Evolutionary conservation across 257 asterid species (phyloP).

Genomic region (Rauvolfia tetraphylla): DNA sequence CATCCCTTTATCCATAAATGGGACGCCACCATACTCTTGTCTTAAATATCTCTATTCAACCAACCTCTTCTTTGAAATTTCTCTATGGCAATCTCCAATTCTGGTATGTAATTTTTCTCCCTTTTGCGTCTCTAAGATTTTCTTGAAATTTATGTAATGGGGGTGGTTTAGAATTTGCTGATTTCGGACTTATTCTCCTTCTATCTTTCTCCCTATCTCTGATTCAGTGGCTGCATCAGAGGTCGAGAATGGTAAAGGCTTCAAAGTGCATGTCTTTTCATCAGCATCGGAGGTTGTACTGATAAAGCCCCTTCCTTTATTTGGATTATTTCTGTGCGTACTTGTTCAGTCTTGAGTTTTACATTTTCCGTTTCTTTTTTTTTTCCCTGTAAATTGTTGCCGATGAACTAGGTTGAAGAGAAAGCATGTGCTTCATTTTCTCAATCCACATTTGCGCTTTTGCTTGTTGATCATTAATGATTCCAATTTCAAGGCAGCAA

Average conservation of each 20-base stretch:
- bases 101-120: slow-evolving; percentile 26
- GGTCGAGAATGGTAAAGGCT: slow-evolving; percentile 39
- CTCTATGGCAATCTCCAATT: slow-evolving; percentile 46
- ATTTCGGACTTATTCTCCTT: background rate
- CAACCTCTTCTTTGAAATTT: slow-evolving; percentile 1
- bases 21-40: background rate
- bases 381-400: too few species aligned
- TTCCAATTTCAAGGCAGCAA: background rate
- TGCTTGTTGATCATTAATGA: background rate
- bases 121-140: slow-evolving; percentile 10
- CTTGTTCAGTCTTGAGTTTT: background rate
- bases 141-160: background rate
- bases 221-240: slow-evolving; percentile 29
- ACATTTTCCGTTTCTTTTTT: too few species aligned
- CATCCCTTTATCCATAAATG: slow-evolving; percentile 16
- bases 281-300: slow-evolving; percentile 58
- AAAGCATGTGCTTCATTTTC: too few species aligned
- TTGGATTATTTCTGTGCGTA: background rate
- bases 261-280: slow-evolving; percentile 59
- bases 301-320: background rate
- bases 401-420: background rate
- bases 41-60: slow-evolving; percentile 5
- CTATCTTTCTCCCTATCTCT: background rate
- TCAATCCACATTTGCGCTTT: background rate
- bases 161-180: background rate